Evolutionary conservation across 1,139 yeast species (phyloP).

Genomic region (Blastobotrys elegans): DNA sequence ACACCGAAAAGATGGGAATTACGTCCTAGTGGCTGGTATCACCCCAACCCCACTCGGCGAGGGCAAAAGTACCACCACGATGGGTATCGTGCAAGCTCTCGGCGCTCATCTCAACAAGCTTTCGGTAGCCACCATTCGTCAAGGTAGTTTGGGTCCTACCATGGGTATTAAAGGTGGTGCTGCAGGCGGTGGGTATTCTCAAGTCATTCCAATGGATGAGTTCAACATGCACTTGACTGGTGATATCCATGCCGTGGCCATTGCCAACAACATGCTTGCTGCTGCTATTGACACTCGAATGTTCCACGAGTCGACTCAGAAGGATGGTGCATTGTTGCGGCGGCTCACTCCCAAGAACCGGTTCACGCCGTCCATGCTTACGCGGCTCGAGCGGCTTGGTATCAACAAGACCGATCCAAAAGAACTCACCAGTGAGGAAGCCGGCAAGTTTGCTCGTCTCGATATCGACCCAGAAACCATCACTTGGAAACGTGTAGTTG

Average conservation of each 20-base stretch:
- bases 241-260: conserved; percentile 94
- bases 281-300: conserved; percentile 98
- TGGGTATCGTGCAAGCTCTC: conserved; percentile 92
- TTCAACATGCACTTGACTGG: conserved; percentile 98
- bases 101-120: conserved; percentile 87
- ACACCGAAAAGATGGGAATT: conserved; percentile 74
- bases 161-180: conserved; percentile 99
- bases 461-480: conserved; percentile 92
- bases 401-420: conserved; percentile 77
- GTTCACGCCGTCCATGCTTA: conserved; percentile 74
- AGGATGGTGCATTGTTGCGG: conserved; percentile 78
- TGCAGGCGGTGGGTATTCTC: conserved; percentile 99
- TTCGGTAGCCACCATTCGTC: conserved; percentile 94
- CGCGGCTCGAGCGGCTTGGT: conserved; percentile 75
- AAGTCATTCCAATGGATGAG: conserved; percentile 99
- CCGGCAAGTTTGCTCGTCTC: conserved; percentile 69
- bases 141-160: conserved; percentile 99
- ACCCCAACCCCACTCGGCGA: conserved; percentile 99
- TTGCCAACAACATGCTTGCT: conserved; percentile 92
- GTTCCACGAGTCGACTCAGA: conserved; percentile 95
- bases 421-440: conserved; percentile 75
- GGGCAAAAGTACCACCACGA: conserved; percentile 96
- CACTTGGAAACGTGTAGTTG: conserved; percentile 96
- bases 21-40: conserved; percentile 91
- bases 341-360: conserved; percentile 92